Base-by-base conservation (phyloP, 805 yeast species). In the Kazachstania martiniae region DNA sequence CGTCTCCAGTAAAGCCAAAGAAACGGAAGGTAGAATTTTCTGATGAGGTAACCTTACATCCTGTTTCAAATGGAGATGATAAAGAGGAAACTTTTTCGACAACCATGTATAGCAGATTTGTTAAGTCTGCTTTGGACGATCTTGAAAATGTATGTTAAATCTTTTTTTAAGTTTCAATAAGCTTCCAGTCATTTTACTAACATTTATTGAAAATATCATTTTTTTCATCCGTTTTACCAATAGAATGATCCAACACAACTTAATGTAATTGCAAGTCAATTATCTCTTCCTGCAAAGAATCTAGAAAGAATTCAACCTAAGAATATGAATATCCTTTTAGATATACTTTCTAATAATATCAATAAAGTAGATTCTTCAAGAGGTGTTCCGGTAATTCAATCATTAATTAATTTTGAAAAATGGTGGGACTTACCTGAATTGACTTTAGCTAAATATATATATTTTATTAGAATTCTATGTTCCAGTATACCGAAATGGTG, bases 401-500 rank as follows among this genome's bases (percentile, higher is more conserved):
- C 86, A 14, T 61, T 87, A 21, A 65, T 86, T 29, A 68, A 64
- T 38, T 66, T 79, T 34, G 53, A 54, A 41, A 63, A 66, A 36
- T 84, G 94, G 91, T 64, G 77, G 48, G 61, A 57, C 15, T 44
- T 66, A 21, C 62, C 68, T 5, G 43, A 49, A 8, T 40, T 46
- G 12, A 70, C 77, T 43, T 57, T 72, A 17, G 61, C 64, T 30
- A 60, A 65, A 29, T 86, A 81, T 56, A 68, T 78, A 29, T 77
- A 74, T 27, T 91, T 91, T 54, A 59, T 84, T 28, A 68, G 74
- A 28, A 82, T 87, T 18, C 65, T 89, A 33, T 82, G 87, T 24
- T 79, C 94, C 3, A 80, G 89, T 28, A 66, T 77, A 38, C 97
- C 97, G 6, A 83, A 77, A 54, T 89, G 94, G 83, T 76, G 91